Base-by-base conservation (phyloP, 441 rosid species). In the Theobroma grandiflorum region DNA sequence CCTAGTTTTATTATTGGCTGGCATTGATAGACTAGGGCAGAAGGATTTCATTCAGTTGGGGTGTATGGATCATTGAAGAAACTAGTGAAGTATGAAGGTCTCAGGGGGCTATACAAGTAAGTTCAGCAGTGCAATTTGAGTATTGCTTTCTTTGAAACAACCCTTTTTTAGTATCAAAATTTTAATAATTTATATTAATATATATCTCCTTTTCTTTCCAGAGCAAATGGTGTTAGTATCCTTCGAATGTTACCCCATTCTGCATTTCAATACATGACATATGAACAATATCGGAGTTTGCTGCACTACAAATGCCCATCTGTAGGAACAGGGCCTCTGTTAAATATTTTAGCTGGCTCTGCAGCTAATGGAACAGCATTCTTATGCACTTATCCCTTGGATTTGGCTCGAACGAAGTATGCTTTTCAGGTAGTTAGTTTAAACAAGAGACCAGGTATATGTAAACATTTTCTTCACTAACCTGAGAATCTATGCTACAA, bases 381-480 rank as follows among this genome's bases (percentile, higher is more conserved):
- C 68, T 26, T 77, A 26, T 68, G 80, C 74, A 77, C 80, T 22
- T 55, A 67, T 42, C 75, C 80, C 20, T 40, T 67, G 80, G 80
- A 77, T 55, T 77, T 77, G 74, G 80, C 80, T 50, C 57, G 74
- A 77, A 68, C 67, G 6, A 77, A 77, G 74, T 72, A 67, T 31
- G 80, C 81, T 70, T 78, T 70, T 47, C 68, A 78, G 65, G 68
- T 69, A 63, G 6, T 15, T 22, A 9, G n/a, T 15, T 52, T 4
- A 15, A 45, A 8, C 10, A 45, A 45, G 10, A 52, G 20, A 15
- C 57, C 18, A 15, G 3, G 5, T 14, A 53, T 53, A 6, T 20
- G 22, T 53, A 49, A 47, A 10, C 52, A 0, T 47, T 50, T 50
- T 2, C 4, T 50, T 50, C 18, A 4, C n/a, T 14, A 50, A 49